Evolutionary conservation across 140 eudicot genomes (phyloP).

Genomic region (Erigeron philadelphicus): DNA sequence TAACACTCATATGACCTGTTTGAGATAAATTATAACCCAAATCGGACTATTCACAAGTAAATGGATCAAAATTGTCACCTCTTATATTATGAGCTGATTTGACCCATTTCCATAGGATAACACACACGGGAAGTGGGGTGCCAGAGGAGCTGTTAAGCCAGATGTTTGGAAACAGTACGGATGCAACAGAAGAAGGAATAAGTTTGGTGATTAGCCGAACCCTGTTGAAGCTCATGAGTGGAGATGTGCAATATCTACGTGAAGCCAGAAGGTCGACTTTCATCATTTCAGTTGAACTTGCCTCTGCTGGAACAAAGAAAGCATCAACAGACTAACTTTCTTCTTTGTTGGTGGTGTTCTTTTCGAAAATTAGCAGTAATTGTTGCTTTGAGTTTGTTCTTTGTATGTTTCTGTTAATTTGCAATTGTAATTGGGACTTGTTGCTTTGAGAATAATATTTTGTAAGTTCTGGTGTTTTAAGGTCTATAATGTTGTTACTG

Average conservation of each 20-base stretch:
- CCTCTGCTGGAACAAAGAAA: slow-evolving; percentile 44
- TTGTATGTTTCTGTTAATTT: not conserved
- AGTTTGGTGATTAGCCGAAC: slow-evolving; percentile 75
- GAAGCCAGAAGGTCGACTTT: slow-evolving; percentile 73
- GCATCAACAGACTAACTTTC: slow-evolving; percentile 2
- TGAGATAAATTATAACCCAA: no score
- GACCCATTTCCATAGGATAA: slow-evolving; percentile 45
- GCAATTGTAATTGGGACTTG: not conserved
- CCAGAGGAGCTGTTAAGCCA: slow-evolving; percentile 67
- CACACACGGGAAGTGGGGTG: slow-evolving; percentile 77
- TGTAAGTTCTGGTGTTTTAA: not conserved
- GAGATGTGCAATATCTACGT: slow-evolving; percentile 84
- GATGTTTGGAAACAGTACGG: slow-evolving; percentile 64
- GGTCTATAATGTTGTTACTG: not conserved
- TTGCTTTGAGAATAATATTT: not conserved
- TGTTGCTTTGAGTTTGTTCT: slow-evolving; percentile 22
- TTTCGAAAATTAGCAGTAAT: slow-evolving; percentile 1
- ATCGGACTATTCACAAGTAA: not conserved
- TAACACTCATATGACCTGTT: not conserved
- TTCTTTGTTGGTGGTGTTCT: not conserved
- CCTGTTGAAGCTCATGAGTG: slow-evolving; percentile 87
- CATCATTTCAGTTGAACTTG: slow-evolving; percentile 71
- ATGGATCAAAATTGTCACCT: not conserved
- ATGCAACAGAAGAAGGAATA: slow-evolving; percentile 73
- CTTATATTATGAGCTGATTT: not conserved